Conservation (phyloP, 2,329 filamentous ascomycete species). For the Xylariales sp. region DNA sequence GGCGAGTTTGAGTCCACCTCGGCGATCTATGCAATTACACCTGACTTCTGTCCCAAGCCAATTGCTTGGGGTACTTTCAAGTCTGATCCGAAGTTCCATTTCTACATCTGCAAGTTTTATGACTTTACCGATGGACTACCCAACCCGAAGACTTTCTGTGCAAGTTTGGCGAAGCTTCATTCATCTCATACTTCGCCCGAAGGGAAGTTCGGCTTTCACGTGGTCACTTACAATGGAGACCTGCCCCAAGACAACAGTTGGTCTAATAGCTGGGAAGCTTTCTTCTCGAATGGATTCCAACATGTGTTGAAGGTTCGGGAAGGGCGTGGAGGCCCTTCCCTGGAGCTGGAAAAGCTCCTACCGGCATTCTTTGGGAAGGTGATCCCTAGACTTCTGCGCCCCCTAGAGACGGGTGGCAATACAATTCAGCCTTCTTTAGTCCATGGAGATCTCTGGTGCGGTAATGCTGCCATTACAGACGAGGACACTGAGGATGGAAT, state of each 20-base stretch:
- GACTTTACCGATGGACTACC: constrained; percentile 15
- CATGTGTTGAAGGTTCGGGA: not conserved
- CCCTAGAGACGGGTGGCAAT: constrained; percentile 29
- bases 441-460: constrained; percentile 37
- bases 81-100: constrained; percentile 8
- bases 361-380: not conserved
- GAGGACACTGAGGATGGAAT: constrained; percentile 23
- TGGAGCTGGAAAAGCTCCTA: not conserved
- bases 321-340: not conserved
- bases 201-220: constrained; percentile 32
- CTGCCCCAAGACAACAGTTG: constrained; percentile 26
- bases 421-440: constrained; percentile 33
- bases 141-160: constrained; percentile 17
- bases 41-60: constrained; percentile 9
- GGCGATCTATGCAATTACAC: constrained; percentile 6
- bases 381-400: constrained; percentile 7
- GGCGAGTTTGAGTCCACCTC: constrained; percentile 15
- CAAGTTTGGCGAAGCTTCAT: constrained; percentile 25
- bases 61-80: constrained; percentile 12
- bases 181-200: constrained; percentile 25
- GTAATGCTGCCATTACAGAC: constrained; percentile 24
- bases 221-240: constrained; percentile 28
- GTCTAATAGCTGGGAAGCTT: constrained; percentile 33
- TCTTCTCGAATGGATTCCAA: constrained; percentile 20
- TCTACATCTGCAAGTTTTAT: constrained; percentile 18